Percentiles rank a stretch among this genome's conserved stretches.
Evolutionary conservation across 2,329 filamentous ascomycete genomes (phyloP).

Genomic region (Verticillium nubilum): DNA sequence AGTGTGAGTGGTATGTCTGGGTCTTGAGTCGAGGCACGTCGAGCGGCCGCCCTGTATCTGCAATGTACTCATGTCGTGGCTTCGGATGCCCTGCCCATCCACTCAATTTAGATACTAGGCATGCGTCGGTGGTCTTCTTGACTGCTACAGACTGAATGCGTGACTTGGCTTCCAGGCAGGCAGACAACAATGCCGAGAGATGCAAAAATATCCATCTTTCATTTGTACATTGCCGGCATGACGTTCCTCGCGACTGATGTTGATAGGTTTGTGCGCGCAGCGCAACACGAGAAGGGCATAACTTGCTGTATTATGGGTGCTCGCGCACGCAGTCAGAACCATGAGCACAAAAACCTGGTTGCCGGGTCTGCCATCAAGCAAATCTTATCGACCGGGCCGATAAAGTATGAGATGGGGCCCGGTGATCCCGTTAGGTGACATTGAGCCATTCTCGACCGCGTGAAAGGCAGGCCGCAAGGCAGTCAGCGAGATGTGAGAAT

Average conservation of each 20-base stretch:
- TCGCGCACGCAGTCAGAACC: background rate
- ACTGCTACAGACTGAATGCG: too few species aligned
- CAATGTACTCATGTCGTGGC: background rate
- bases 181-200: too few species aligned
- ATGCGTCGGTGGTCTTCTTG: too few species aligned
- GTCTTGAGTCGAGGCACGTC: background rate
- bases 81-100: background rate
- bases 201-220: too few species aligned
- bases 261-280: background rate
- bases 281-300: background rate
- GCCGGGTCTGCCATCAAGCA: background rate
- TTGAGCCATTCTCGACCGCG: background rate
- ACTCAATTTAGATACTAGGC: too few species aligned
- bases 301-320: background rate
- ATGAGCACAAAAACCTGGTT: background rate
- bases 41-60: background rate
- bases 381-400: background rate
- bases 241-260: background rate
- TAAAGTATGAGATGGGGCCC: background rate
- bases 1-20: too few species aligned
- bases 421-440: background rate
- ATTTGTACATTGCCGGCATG: too few species aligned
- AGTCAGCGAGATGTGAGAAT: background rate
- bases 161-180: too few species aligned
- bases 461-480: background rate